Conservation (phyloP, 345 rosid genomes). For the Rubroshorea leprosula region DNA sequence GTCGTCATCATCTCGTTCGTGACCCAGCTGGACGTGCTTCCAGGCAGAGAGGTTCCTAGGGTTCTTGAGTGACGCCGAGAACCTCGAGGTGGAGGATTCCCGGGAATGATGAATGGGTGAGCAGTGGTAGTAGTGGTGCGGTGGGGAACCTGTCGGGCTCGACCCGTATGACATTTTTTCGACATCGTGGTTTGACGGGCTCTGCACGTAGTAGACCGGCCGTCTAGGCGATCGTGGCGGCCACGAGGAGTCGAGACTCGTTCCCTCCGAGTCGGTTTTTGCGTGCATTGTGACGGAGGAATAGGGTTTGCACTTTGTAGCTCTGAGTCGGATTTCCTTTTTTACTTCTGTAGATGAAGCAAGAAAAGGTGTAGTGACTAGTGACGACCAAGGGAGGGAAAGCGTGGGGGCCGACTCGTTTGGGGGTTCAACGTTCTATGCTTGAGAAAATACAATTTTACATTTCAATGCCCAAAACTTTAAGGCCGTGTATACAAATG, state of each 20-base stretch:
- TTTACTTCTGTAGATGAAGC: too few species aligned
- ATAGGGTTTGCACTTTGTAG: too few species aligned
- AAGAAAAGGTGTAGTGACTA: too few species aligned
- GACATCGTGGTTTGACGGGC: constrained; percentile 84
- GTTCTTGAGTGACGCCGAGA: constrained; percentile 66
- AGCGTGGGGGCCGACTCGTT: too few species aligned
- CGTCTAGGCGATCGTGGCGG: constrained; percentile 56
- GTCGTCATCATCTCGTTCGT: constrained; percentile 24
- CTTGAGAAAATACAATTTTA: too few species aligned
- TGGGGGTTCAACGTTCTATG: too few species aligned
- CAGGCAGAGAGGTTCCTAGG: constrained; percentile 44
- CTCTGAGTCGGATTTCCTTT: too few species aligned
- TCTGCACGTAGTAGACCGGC: constrained; percentile 87
- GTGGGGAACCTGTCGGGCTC: constrained; percentile 66
- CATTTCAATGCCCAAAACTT: too few species aligned
- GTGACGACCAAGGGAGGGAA: too few species aligned
- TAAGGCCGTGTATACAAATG: too few species aligned
- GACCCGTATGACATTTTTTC: constrained; percentile 96
- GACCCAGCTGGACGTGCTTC: constrained; percentile 41
- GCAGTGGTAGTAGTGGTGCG: constrained; percentile 72
- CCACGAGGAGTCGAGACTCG: constrained; percentile 67
- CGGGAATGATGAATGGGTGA: constrained; percentile 95
- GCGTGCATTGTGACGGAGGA: too few species aligned
- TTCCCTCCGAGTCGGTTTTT: constrained; percentile 94
- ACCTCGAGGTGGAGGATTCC: constrained; percentile 86